Evolutionary conservation across 305 asterid genomes (phyloP).

Genomic region (Fraxinus sp.): DNA sequence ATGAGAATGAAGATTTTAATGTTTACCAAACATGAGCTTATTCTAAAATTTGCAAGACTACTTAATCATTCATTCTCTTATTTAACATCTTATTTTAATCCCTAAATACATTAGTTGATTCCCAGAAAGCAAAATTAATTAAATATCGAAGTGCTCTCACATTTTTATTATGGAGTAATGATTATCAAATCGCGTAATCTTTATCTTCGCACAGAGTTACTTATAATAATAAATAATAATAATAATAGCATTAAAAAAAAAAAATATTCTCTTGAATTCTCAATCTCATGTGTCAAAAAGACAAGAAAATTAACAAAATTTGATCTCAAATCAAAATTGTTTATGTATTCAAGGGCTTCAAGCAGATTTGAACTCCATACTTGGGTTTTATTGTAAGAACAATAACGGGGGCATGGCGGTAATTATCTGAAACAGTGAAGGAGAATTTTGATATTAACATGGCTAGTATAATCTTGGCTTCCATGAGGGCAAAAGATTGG

Average conservation of each 20-base stretch:
- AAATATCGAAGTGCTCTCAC: not conserved
- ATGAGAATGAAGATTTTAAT: no score
- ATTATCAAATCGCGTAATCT: conserved; percentile 5
- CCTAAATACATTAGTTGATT: not conserved
- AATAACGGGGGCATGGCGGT: conserved; percentile 78
- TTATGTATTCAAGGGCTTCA: conserved; percentile 42
- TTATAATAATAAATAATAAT: not conserved
- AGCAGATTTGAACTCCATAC: conserved; percentile 73
- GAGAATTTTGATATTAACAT: conserved; percentile 70
- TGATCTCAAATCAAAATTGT: conserved; percentile 9
- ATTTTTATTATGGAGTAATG: not conserved
- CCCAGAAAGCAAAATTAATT: not conserved
- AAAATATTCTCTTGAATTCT: not conserved
- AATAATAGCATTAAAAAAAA: not conserved
- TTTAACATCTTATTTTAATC: not conserved
- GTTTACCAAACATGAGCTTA: no score
- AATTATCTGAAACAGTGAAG: conserved; percentile 61
- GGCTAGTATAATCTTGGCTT: conserved; percentile 82
- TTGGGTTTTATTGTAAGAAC: conserved; percentile 86
- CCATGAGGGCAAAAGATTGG: conserved; percentile 89
- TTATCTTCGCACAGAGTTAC: not conserved
- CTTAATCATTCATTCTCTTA: not conserved
- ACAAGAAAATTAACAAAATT: not conserved
- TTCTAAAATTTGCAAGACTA: not conserved
- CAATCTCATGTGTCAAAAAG: conserved; percentile 12